Base-by-base conservation (phyloP, 2,329 filamentous ascomycete species). In the Endocalyx cinctus region DNA sequence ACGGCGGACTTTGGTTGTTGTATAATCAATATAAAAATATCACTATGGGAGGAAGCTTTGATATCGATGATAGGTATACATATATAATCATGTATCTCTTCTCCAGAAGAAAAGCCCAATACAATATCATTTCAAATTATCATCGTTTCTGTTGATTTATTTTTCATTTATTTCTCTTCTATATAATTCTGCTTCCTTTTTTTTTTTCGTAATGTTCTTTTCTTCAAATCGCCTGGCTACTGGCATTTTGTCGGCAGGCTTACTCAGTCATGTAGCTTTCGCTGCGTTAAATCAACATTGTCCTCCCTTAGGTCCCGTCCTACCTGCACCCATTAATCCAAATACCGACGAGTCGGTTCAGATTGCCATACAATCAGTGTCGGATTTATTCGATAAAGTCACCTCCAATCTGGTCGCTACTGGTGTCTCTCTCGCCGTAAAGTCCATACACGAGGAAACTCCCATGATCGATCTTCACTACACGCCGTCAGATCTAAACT, bases 241-340 rank as follows among this genome's bases (percentile, higher is more conserved):
- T n/a, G 27, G 33, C 16, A n/a, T 35, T 14, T 10, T 48, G 7
- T 27, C 29, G 8, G 28, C 34, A 10, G 17, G 51, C 10, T 22
- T 51, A 7, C 29, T 38, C 12, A 23, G 35, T 17, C 41, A 47
- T 14, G 27, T 43, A 5, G 42, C 39, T 15, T 30, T 45, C 6
- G 47, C 45, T 33, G 45, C 50, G 17, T 40, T 44, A 12, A 46
- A 57, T 17, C 57, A 55, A n/a, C 55, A 59, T 5, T 67, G 63
- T 14, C 62, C 64, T n/a, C 63, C 64, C 17, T 51, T 67, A n/a
- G 63, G 63, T 5, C 48, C 60, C 10, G 62, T 66, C 26, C 47
- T 66, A 6, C 63, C 60, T 6, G 52, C 59, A 12, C 62, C 63
- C 2, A 51, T 45, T 17, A 39, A 42, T 6, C 63, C 62, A 3